A percentile compares a stretch with the other conserved stretches of the same genome.
Conservation (phyloP, 2,329 filamentous ascomycete species). For the Colletotrichum shisoi region DNA sequence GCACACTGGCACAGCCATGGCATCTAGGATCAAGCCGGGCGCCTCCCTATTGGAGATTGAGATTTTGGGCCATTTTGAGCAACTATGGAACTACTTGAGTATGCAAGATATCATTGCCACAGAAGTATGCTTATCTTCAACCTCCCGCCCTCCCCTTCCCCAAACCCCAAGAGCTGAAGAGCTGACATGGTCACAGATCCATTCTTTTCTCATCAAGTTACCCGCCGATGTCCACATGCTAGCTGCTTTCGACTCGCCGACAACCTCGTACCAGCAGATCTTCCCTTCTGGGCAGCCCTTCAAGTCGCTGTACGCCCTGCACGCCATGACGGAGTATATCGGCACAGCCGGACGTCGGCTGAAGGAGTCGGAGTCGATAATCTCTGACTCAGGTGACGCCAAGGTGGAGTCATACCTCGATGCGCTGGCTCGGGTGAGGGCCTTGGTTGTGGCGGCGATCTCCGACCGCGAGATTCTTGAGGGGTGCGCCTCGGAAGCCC, state of each 20-base stretch:
- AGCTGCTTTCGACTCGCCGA: constrained; percentile 63
- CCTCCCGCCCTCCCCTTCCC: not conserved
- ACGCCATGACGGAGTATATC: constrained; percentile 71
- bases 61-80: constrained; percentile 81
- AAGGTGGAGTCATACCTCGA: constrained; percentile 46
- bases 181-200: constrained; percentile 60
- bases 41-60: constrained; percentile 75
- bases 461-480: constrained; percentile 33
- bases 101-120: constrained; percentile 74
- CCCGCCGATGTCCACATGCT: constrained; percentile 72
- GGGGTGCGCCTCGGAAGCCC: constrained; percentile 47
- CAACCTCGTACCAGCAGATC: constrained; percentile 64
- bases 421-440: constrained; percentile 56
- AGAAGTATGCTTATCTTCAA: constrained; percentile 59
- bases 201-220: constrained; percentile 73
- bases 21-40: constrained; percentile 58
- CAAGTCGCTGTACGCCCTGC: constrained; percentile 76
- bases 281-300: constrained; percentile 75
- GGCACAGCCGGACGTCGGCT: constrained; percentile 50
- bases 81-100: constrained; percentile 81
- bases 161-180: not conserved
- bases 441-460: constrained; percentile 62
- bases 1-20: constrained; percentile 54
- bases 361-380: constrained; percentile 19
- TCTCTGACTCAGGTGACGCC: constrained; percentile 37